These are phyloP conservation scores for Apiospora arundinis DNA, from an alignment of 2,329 filamentous ascomycete genomes.

Conservation along the genomic window DNA sequence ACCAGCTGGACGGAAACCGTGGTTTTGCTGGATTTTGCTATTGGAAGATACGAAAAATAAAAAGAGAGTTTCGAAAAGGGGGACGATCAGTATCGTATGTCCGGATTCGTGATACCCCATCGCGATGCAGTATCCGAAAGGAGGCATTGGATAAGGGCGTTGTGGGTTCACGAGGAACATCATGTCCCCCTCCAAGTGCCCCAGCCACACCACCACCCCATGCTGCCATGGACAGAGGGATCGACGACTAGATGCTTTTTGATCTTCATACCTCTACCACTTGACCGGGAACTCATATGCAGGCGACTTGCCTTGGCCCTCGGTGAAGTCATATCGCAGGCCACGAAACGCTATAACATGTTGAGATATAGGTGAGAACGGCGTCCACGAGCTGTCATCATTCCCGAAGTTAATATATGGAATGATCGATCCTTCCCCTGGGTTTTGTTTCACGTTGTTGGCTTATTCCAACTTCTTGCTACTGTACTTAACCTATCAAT, in stretches of 20 bases:
- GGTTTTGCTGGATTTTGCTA: background rate
- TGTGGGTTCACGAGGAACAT: conserved; percentile 6
- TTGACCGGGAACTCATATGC: background rate
- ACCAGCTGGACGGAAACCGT: background rate
- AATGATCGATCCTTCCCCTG: background rate
- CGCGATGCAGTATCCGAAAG: background rate
- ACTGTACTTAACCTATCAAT: too few relatives aligned
- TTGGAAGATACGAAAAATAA: background rate
- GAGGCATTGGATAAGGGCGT: background rate
- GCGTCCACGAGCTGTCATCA: background rate
- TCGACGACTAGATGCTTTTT: conserved; percentile 9
- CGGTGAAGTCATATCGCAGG: conserved; percentile 15
- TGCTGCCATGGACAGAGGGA: background rate
- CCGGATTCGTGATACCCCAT: background rate
- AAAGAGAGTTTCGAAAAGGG: background rate
- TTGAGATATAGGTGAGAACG: background rate
- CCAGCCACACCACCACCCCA: background rate
- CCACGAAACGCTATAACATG: background rate
- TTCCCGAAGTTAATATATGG: background rate
- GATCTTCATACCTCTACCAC: background rate
- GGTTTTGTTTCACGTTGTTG: background rate
- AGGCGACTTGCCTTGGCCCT: background rate
- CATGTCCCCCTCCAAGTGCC: background rate
- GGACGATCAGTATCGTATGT: background rate
- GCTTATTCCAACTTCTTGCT: background rate